phyloP scores from a whole-genome alignment of 2,329 filamentous ascomycete genomes.

The Curvularia sp. region DNA sequence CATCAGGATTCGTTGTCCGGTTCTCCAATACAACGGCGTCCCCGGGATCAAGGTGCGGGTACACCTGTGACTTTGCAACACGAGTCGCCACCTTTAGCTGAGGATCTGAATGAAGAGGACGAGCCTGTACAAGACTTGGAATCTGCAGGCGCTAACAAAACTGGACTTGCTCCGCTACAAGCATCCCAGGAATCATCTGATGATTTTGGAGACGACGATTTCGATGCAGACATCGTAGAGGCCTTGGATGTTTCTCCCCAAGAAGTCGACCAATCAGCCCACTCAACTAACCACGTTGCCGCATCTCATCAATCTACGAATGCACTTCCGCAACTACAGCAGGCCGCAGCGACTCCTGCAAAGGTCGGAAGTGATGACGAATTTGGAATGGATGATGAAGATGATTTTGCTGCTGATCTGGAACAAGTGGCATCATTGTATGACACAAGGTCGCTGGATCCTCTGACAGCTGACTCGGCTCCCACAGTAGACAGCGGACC shows the following conservation, averaged over 20 bases:
- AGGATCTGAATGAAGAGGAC: conserved; percentile 11
- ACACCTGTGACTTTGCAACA: conserved; percentile 18
- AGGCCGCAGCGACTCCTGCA: conserved; percentile 1
- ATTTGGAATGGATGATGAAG: conserved; percentile 56
- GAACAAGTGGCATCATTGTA: conserved; percentile 65
- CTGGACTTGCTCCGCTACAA: conserved; percentile 6
- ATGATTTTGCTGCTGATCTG: conserved; percentile 64
- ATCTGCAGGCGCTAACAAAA: neutral
- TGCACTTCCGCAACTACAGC: conserved; percentile 1
- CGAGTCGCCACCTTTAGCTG: conserved; percentile 10
- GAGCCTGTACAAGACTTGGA: conserved; percentile 15
- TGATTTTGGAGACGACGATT: conserved; percentile 47
- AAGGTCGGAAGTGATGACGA: conserved; percentile 52
- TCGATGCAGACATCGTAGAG: conserved; percentile 48
- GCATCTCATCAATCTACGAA: conserved; percentile 20
- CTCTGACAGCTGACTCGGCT: conserved; percentile 14
- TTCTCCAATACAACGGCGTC: conserved; percentile 44
- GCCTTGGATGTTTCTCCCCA: conserved; percentile 35
- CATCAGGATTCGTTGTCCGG: conserved; percentile 27
- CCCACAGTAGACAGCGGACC: conserved; percentile 1
- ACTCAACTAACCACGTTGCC: conserved; percentile 11
- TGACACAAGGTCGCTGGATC: conserved; percentile 53
- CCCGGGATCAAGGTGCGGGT: conserved; percentile 23
- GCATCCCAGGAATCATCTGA: conserved; percentile 40
- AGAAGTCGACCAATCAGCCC: conserved; percentile 10